A percentile compares a stretch with the other conserved stretches of the same genome.
Conservation (phyloP, 768 basidiomycete species). For the Kwoniella dejecticola region DNA sequence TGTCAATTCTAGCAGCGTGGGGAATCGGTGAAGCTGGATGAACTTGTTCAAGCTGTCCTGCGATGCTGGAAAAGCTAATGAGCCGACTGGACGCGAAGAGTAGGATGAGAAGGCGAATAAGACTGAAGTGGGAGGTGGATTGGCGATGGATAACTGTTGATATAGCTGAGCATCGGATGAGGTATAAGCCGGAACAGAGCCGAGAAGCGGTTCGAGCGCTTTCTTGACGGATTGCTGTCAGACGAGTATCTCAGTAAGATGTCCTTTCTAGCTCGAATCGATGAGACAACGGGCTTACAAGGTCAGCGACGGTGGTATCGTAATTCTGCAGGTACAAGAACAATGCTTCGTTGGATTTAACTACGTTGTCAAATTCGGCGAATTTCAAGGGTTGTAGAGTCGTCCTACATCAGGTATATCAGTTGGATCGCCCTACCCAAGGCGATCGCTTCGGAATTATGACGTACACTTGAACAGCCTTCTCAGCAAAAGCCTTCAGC, state of each 20-base stretch:
- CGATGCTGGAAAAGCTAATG: conserved; percentile 30
- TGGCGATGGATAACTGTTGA: conserved; percentile 43
- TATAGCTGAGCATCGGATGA: conserved; percentile 57
- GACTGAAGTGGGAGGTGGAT: conserved; percentile 51
- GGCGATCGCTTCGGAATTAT: no score
- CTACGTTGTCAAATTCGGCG: conserved; percentile 41
- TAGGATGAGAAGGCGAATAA: conserved; percentile 67
- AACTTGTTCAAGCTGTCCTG: conserved; percentile 60
- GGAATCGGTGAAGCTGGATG: conserved; percentile 71
- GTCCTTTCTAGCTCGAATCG: no score
- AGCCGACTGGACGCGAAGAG: conserved; percentile 63
- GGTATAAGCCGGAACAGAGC: conserved; percentile 61
- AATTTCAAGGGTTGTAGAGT: conserved; percentile 38
- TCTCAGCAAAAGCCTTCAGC: conserved; percentile 72
- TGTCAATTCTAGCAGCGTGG: conserved; percentile 71
- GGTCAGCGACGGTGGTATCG: conserved; percentile 47
- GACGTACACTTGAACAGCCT: conserved; percentile 71
- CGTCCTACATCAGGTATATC: conserved; percentile 20
- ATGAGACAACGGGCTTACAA: conserved; percentile 52
- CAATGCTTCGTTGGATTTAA: conserved; percentile 61
- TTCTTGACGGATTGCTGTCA: conserved; percentile 63
- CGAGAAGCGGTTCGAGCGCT: conserved; percentile 61
- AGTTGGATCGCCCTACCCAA: background rate
- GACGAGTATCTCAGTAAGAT: background rate
- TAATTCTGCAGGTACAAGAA: conserved; percentile 65